Evolutionary conservation across 352 stramenopile species (phyloP).

Genomic region (Hyphochytrium catenoides): DNA sequence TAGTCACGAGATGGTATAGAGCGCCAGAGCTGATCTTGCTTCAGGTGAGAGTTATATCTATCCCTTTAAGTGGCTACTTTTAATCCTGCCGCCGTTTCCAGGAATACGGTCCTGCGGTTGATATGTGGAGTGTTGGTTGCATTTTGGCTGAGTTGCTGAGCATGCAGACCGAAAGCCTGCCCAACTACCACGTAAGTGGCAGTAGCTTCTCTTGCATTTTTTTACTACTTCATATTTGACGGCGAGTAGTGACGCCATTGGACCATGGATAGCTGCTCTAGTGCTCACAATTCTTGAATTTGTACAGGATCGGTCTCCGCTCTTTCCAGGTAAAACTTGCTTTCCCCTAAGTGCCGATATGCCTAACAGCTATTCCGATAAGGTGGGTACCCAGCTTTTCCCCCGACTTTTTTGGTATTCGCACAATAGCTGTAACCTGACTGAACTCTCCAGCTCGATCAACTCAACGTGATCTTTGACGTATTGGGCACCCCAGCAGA

Average conservation of each 20-base stretch:
- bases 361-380: conserved; percentile 55
- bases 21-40: conserved; percentile 88
- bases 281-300: background rate
- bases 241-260: background rate
- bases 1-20: conserved; percentile 95
- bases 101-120: conserved; percentile 86
- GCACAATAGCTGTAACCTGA: no score
- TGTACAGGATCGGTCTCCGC: conserved; percentile 28
- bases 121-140: conserved; percentile 98
- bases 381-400: conserved; percentile 9
- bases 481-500: conserved; percentile 77
- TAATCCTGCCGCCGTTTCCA: background rate
- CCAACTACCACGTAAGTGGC: conserved; percentile 33
- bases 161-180: conserved; percentile 62
- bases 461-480: conserved; percentile 87
- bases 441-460: conserved; percentile 30
- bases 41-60: conserved; percentile 13
- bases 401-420: no score
- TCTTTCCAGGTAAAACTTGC: conserved; percentile 57
- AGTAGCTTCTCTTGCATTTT: no score
- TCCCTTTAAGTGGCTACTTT: background rate
- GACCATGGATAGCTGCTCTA: background rate
- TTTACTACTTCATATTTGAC: no score
- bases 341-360: conserved; percentile 53
- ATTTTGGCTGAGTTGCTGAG: conserved; percentile 62